Evolutionary conservation across 306 rosid genomes (phyloP).

Genomic region (Prunus kanzakura): DNA sequence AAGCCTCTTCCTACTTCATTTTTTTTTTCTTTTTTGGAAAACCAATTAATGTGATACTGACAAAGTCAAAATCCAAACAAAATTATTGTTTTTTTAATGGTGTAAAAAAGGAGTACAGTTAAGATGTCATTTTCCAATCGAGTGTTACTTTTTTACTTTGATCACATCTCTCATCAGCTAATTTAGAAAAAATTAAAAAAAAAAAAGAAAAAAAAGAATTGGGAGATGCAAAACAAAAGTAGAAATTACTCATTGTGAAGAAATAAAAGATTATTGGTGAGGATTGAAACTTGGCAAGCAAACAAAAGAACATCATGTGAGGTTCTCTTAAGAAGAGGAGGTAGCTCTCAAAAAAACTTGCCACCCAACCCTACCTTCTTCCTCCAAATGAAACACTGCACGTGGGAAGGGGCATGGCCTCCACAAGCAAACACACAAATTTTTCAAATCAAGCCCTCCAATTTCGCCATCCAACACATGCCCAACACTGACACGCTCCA

Average conservation of each 20-base stretch:
- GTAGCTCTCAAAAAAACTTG: neutral
- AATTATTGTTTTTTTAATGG: too few species aligned
- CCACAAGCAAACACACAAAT: slow-evolving; percentile 9
- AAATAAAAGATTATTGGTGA: neutral
- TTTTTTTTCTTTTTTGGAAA: accelerated
- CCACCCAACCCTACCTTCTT: neutral
- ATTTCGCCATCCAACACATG: neutral
- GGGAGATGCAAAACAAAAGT: neutral
- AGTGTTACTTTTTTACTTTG: too few species aligned
- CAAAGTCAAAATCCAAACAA: too few species aligned
- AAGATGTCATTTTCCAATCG: too few species aligned
- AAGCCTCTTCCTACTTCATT: too few species aligned
- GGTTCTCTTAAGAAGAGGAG: neutral
- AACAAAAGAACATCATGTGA: neutral
- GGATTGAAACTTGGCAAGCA: neutral
- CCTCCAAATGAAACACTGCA: slow-evolving; percentile 2
- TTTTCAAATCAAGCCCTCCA: neutral
- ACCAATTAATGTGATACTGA: too few species aligned
- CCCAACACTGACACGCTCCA: neutral
- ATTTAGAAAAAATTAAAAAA: neutral
- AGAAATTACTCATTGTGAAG: neutral
- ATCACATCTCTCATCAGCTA: neutral
- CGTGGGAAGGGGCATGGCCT: slow-evolving; percentile 18
- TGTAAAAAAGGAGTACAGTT: too few species aligned
- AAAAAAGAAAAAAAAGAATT: neutral